Conservation (phyloP, 805 yeast species). For the Lachancea lanzarotensis region DNA sequence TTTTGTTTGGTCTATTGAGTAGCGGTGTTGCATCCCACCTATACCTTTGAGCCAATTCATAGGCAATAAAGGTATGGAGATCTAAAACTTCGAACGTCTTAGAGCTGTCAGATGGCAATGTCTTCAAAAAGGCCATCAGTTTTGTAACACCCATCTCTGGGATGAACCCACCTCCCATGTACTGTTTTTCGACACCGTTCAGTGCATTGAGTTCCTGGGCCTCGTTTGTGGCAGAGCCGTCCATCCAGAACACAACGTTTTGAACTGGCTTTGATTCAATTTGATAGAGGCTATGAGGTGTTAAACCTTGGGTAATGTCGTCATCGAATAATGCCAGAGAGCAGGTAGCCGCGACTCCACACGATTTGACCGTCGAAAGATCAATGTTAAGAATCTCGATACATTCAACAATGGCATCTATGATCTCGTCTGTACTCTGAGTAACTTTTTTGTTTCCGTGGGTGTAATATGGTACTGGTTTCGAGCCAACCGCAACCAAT, state of each 20-base stretch:
- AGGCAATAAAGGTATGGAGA: conserved; percentile 42
- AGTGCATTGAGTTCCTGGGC: conserved; percentile 27
- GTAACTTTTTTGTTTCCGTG: conserved; percentile 25
- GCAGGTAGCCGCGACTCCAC: conserved; percentile 51
- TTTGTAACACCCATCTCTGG: conserved; percentile 59
- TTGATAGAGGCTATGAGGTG: conserved; percentile 33
- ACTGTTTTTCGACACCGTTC: conserved; percentile 13
- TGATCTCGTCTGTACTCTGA: conserved; percentile 39
- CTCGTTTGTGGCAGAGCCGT: conserved; percentile 38
- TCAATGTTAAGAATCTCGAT: conserved; percentile 11
- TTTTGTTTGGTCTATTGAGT: conserved; percentile 8
- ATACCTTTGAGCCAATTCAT: conserved; percentile 20
- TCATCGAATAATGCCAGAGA: conserved; percentile 44
- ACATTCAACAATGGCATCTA: conserved; percentile 27
- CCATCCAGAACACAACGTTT: conserved; percentile 58
- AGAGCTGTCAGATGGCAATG: conserved; percentile 14
- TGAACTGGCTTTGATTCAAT: conserved; percentile 18
- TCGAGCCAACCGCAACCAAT: conserved; percentile 9
- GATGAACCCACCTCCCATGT: conserved; percentile 41
- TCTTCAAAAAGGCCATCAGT: conserved; percentile 35
- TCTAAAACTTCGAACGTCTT: conserved; percentile 38
- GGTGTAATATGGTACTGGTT: conserved; percentile 23
- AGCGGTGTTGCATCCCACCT: conserved; percentile 9
- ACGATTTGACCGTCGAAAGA: conserved; percentile 16
- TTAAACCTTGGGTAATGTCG: conserved; percentile 9